Evolutionary conservation across 331 rosid genomes (phyloP).

Genomic region (Malus hybrid): DNA sequence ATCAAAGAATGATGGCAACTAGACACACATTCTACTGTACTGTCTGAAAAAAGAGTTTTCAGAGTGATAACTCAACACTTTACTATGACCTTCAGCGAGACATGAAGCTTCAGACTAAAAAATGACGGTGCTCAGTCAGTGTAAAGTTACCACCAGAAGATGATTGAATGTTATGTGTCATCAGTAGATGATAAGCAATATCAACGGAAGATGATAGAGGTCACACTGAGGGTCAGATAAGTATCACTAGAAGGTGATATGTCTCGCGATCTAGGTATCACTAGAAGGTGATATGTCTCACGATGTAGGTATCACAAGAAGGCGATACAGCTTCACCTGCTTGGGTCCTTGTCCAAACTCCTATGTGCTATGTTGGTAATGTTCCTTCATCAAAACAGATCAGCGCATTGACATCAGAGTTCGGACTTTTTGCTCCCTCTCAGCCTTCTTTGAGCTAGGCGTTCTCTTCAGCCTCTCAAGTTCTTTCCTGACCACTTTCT

Average conservation of each 20-base stretch:
- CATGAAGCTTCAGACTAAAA: constrained; percentile 2
- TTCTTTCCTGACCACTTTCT: constrained; percentile 59
- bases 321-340: background rate
- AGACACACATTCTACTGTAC: background rate
- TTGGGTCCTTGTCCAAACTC: constrained; percentile 1
- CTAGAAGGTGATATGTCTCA: background rate
- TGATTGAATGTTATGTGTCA: background rate
- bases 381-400: background rate
- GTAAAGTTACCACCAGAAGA: background rate
- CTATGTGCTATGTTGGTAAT: background rate
- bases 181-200: constrained; percentile 1
- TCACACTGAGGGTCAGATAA: background rate
- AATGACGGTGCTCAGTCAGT: background rate
- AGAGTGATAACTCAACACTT: background rate
- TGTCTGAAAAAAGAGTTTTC: background rate
- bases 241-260: constrained; percentile 6
- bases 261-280: background rate
- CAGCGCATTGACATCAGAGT: constrained; percentile 87
- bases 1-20: background rate
- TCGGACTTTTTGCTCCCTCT: constrained; percentile 51
- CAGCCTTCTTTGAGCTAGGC: constrained; percentile 63
- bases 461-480: constrained; percentile 51
- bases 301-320: background rate
- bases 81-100: background rate
- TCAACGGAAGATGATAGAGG: background rate